Evolutionary conservation across 106 monocot genomes (phyloP).

Genomic region (Apostasia shenzhenica): DNA sequence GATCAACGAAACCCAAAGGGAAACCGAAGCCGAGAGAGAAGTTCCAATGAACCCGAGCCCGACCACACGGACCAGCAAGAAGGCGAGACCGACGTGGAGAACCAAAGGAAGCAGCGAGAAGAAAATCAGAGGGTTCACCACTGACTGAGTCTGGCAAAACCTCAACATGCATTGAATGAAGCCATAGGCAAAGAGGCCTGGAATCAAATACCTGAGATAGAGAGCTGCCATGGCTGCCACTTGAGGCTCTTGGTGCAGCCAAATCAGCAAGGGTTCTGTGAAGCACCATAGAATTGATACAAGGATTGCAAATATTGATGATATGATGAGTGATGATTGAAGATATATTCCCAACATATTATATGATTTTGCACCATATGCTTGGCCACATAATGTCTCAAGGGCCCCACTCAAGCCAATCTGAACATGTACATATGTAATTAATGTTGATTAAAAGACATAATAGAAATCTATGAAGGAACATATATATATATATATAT

Average conservation of each 20-base stretch:
- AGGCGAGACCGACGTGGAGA: slow-evolving; percentile 52
- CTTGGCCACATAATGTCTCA: slow-evolving; percentile 90
- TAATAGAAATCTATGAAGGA: background rate
- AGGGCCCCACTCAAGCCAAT: slow-evolving; percentile 71
- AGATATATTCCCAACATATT: slow-evolving; percentile 63
- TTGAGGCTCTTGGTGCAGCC: slow-evolving; percentile 59
- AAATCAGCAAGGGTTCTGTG: slow-evolving; percentile 49
- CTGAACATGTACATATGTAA: slow-evolving; percentile 21
- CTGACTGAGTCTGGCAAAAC: slow-evolving; percentile 77
- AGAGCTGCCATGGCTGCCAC: slow-evolving; percentile 43
- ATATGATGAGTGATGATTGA: slow-evolving; percentile 58
- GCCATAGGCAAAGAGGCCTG: slow-evolving; percentile 66
- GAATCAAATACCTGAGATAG: slow-evolving; percentile 56
- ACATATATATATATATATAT: background rate
- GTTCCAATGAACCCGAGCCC: slow-evolving; percentile 59
- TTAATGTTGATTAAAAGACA: background rate
- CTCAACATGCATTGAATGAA: slow-evolving; percentile 64
- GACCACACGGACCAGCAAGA: slow-evolving; percentile 35
- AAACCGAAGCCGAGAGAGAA: slow-evolving; percentile 34
- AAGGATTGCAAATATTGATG: slow-evolving; percentile 21
- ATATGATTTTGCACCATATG: slow-evolving; percentile 60
- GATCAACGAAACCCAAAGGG: slow-evolving; percentile 52
- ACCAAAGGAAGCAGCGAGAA: slow-evolving; percentile 47
- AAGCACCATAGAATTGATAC: slow-evolving; percentile 59
- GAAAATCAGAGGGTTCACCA: slow-evolving; percentile 42